These are phyloP conservation scores for Starmerella potacharoeniae DNA, from an alignment of 805 yeast species.

Conservation along the genomic window DNA sequence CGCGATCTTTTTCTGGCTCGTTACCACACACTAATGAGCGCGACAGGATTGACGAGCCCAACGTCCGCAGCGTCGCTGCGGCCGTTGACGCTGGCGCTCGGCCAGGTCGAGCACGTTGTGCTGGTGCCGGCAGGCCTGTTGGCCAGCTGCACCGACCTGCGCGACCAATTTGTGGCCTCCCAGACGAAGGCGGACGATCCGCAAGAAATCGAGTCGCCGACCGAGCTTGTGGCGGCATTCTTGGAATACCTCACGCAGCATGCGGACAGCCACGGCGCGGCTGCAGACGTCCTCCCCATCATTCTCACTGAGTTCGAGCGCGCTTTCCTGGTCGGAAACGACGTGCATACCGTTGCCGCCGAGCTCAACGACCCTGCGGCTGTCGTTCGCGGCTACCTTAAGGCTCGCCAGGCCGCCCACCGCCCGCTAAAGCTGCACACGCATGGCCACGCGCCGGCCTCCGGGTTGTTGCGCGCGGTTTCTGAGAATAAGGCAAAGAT, in stretches of 20 bases:
- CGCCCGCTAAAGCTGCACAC: conserved; percentile 39
- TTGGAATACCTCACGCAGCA: conserved; percentile 43
- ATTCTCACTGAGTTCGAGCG: conserved; percentile 76
- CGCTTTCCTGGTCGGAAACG: conserved; percentile 59
- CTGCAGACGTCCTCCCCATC: conserved; percentile 53
- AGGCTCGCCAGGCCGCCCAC: conserved; percentile 41
- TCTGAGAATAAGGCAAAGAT: conserved; percentile 46
- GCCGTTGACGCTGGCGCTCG: conserved; percentile 76
- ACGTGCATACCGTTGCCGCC: conserved; percentile 84
- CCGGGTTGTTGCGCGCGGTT: conserved; percentile 58
- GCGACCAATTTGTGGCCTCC: conserved; percentile 55
- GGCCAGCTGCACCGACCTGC: conserved; percentile 73
- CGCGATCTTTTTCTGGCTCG: neutral
- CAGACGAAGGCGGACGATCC: conserved; percentile 11
- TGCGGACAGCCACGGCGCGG: conserved; percentile 18
- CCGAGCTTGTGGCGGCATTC: conserved; percentile 75
- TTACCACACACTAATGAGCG: conserved; percentile 14
- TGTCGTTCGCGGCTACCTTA: conserved; percentile 69
- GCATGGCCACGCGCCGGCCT: conserved; percentile 25
- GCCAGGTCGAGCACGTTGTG: conserved; percentile 76
- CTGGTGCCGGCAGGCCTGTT: conserved; percentile 74
- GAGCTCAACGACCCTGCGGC: conserved; percentile 59
- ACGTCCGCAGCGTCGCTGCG: conserved; percentile 45
- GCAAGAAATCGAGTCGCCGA: conserved; percentile 35
- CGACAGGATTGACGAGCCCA: conserved; percentile 35